A percentile compares a stretch with the other conserved stretches of the same genome.
Conservation (phyloP, 306 rosid species). For the Vigna trinervia region DNA sequence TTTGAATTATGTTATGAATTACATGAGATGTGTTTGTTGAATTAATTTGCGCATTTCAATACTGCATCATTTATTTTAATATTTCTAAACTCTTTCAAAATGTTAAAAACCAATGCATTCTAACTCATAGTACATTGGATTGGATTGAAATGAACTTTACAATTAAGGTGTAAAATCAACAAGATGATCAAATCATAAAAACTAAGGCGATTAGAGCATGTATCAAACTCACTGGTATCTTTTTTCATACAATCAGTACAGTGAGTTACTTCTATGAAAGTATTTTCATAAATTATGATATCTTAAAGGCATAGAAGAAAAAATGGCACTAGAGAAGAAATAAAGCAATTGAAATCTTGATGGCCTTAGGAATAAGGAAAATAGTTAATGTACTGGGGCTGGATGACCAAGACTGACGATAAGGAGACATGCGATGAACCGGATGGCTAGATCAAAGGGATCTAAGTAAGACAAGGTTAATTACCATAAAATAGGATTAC, state of each 20-base stretch:
- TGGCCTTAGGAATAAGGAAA: background rate
- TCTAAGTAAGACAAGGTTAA: too few species aligned
- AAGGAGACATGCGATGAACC: too few species aligned
- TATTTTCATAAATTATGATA: background rate
- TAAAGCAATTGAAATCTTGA: conserved; percentile 6
- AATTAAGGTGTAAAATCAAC: background rate
- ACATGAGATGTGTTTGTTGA: background rate
- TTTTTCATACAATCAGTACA: background rate
- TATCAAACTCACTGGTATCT: background rate
- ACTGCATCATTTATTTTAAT: background rate
- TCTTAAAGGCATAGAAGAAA: background rate
- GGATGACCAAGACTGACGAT: too few species aligned
- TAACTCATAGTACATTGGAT: background rate
- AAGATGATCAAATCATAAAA: too few species aligned
- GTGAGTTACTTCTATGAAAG: background rate
- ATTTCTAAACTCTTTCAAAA: background rate
- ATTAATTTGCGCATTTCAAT: background rate
- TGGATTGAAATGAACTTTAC: background rate
- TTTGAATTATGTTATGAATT: background rate
- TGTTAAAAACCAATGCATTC: background rate
- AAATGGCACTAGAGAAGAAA: background rate
- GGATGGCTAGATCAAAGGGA: too few species aligned
- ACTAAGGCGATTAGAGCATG: background rate
- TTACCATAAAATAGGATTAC: too few species aligned
- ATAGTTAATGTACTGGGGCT: background rate